These are phyloP conservation scores for Teratosphaeria viscida DNA, from an alignment of 2,329 filamentous ascomycete genomes.

Conservation along the genomic window DNA sequence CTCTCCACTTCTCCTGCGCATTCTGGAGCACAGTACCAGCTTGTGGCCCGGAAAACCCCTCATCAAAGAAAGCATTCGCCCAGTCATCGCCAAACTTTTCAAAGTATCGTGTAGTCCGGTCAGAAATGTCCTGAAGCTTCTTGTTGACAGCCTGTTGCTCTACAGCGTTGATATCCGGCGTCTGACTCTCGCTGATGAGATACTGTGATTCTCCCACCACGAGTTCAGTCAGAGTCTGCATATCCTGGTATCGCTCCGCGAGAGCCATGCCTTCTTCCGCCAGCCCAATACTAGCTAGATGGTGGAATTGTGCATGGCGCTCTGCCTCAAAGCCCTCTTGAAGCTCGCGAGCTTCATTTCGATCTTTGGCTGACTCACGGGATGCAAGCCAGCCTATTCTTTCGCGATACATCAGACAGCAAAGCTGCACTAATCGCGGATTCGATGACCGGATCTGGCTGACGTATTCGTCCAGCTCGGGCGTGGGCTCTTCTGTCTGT, in stretches of 20 bases:
- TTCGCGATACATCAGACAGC: conserved; percentile 50
- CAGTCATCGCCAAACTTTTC: conserved; percentile 55
- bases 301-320: conserved; percentile 32
- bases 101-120: conserved; percentile 44
- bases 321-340: conserved; percentile 32
- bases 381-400: conserved; percentile 48
- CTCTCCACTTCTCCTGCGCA: conserved; percentile 55
- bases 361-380: conserved; percentile 39
- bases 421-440: conserved; percentile 45
- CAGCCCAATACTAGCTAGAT: conserved; percentile 40
- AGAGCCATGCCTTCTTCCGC: conserved; percentile 48
- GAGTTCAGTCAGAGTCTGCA: conserved; percentile 49
- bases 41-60: conserved; percentile 54
- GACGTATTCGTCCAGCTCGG: conserved; percentile 23
- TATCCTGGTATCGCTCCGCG: conserved; percentile 53
- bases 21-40: conserved; percentile 52
- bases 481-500: conserved; percentile 17
- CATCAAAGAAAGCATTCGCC: conserved; percentile 69
- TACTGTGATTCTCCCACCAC: conserved; percentile 36
- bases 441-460: conserved; percentile 43
- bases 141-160: conserved; percentile 2
- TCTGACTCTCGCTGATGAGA: conserved; percentile 14
- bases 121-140: conserved; percentile 28
- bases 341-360: conserved; percentile 40
- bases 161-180: conserved; percentile 26